Conservation (phyloP, 768 basidiomycete species). For the Phanerochaete carnosa region DNA sequence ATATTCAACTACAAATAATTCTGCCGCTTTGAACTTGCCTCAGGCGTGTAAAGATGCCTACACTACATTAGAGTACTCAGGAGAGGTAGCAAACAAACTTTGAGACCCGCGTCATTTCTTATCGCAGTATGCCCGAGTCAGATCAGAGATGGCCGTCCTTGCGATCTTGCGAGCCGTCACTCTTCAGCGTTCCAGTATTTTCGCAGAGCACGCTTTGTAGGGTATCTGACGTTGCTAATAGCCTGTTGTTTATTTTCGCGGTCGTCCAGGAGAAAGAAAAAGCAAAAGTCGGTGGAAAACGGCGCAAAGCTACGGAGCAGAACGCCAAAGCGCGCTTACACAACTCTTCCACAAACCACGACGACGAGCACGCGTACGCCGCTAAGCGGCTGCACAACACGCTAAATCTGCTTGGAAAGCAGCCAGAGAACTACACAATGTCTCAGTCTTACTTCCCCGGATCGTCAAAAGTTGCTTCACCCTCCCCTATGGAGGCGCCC, state of each 20-base stretch:
- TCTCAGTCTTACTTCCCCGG: conserved; percentile 26
- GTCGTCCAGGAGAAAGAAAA: neutral
- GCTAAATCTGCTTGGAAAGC: conserved; percentile 1
- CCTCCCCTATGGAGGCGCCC: conserved; percentile 16
- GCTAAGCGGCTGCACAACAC: neutral
- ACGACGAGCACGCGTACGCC: conserved; percentile 4
- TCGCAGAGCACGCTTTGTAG: neutral
- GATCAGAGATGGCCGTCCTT: neutral
- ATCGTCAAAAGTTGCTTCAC: conserved; percentile 9
- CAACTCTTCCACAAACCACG: conserved; percentile 3
- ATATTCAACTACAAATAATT: no score
- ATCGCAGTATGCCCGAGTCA: neutral
- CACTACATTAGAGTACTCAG: neutral
- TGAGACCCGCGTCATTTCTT: neutral
- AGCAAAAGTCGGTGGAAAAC: conserved; percentile 2
- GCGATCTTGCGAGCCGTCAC: neutral
- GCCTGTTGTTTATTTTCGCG: neutral
- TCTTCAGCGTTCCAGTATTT: neutral
- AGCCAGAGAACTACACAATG: conserved; percentile 16
- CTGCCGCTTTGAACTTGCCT: no score
- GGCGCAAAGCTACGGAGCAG: neutral
- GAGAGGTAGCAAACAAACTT: neutral
- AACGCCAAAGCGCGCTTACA: neutral
- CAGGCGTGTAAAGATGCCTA: no score
- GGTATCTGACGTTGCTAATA: neutral